Percentiles rank a stretch among this genome's conserved stretches.
Evolutionary conservation across 306 rosid species (phyloP).

Genomic region (Trifolium dubium): DNA sequence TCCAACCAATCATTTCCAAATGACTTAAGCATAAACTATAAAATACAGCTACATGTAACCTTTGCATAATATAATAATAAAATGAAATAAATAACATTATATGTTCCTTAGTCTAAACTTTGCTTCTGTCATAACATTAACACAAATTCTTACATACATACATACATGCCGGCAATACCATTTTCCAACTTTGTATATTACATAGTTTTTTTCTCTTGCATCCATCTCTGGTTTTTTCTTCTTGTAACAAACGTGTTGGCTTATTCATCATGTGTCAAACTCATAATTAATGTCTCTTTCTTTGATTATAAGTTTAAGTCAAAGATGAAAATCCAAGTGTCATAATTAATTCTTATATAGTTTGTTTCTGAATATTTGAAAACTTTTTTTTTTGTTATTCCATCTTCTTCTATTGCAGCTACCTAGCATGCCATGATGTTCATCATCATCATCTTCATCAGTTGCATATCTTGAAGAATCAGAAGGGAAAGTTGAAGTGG

Average conservation of each 20-base stretch:
- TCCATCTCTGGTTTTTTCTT: conserved; percentile 24
- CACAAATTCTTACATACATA: no score
- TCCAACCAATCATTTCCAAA: conserved; percentile 33
- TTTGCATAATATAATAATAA: conserved; percentile 32
- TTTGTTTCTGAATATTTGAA: conserved; percentile 34
- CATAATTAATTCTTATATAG: background rate
- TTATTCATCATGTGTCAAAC: conserved; percentile 20
- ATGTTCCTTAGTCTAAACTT: conserved; percentile 49
- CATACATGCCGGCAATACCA: conserved; percentile 59
- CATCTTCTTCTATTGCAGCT: conserved; percentile 6
- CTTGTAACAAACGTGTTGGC: conserved; percentile 34
- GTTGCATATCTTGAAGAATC: conserved; percentile 32
- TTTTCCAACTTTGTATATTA: conserved; percentile 36
- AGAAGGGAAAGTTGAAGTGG: background rate
- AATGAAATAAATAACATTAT: background rate
- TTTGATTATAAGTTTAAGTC: conserved; percentile 41
- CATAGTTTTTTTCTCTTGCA: background rate
- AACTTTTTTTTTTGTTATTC: background rate
- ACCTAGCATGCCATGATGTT: background rate
- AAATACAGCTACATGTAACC: conserved; percentile 31
- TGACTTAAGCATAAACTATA: conserved; percentile 18
- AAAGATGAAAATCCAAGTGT: conserved; percentile 13
- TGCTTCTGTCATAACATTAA: conserved; percentile 59
- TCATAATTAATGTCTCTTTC: conserved; percentile 21
- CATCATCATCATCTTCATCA: background rate